A percentile compares a stretch with the other conserved stretches of the same genome.
Conservation (phyloP, 139 green algal species). For the Picocystis salinarum region DNA sequence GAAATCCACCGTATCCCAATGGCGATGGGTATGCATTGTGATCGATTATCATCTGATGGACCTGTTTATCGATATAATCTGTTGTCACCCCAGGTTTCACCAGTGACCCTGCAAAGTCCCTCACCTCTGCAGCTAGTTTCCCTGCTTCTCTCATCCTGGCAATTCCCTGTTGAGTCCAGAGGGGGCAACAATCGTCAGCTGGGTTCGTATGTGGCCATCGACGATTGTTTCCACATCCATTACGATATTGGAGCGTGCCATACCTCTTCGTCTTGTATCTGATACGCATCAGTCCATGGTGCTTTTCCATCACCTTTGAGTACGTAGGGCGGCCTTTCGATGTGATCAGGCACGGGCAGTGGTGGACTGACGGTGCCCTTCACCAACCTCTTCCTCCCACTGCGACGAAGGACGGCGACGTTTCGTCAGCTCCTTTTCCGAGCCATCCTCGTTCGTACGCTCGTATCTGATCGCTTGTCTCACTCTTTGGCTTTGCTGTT, state of each 20-base stretch:
- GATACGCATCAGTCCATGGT: constrained; percentile 19
- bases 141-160: constrained; percentile 62
- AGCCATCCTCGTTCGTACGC: neutral
- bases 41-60: constrained; percentile 67
- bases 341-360: constrained; percentile 40
- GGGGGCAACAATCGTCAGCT: neutral
- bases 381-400: constrained; percentile 6
- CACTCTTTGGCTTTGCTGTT: neutral
- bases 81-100: constrained; percentile 71
- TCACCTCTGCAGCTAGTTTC: constrained; percentile 64
- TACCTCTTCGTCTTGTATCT: constrained; percentile 44
- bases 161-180: constrained; percentile 27
- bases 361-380: constrained; percentile 21
- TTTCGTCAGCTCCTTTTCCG: neutral
- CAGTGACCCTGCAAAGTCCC: constrained; percentile 48
- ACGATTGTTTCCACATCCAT: neutral
- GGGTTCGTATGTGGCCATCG: neutral
- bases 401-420: neutral
- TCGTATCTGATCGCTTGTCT: neutral
- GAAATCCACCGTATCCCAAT: constrained; percentile 76
- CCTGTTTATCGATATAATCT: constrained; percentile 76
- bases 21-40: constrained; percentile 84
- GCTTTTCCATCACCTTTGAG: constrained; percentile 35
- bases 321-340: constrained; percentile 52
- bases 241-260: neutral